Conservation (phyloP, 192 early-diverging fungal genomes). For the Geranomyces variabilis region DNA sequence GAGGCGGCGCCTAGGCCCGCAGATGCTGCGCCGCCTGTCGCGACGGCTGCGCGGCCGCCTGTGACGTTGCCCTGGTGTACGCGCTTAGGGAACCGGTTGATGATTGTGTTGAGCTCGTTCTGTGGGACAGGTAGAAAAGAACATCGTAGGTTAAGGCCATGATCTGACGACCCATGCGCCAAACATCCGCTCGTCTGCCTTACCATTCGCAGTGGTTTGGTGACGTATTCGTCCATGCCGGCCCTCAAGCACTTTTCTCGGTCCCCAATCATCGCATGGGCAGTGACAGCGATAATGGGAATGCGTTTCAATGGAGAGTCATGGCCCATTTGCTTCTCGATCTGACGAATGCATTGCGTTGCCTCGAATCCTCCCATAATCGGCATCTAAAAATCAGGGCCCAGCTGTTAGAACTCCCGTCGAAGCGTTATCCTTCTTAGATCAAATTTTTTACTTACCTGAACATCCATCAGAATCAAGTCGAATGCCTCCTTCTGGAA, state of each 20-base stretch:
- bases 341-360: constrained; percentile 74
- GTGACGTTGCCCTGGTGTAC: constrained; percentile 31
- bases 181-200: too few species aligned
- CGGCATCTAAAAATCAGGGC: too few species aligned
- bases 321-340: constrained; percentile 55
- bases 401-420: too few species aligned
- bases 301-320: constrained; percentile 60
- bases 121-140: too few species aligned
- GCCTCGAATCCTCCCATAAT: constrained; percentile 90
- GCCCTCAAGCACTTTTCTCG: constrained; percentile 82
- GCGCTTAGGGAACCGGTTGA: constrained; percentile 63
- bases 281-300: constrained; percentile 78
- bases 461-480: constrained; percentile 86
- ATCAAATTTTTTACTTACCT: constrained; percentile 21
- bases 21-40: constrained; percentile 32
- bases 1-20: constrained; percentile 20
- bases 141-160: too few species aligned
- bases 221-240: constrained; percentile 81
- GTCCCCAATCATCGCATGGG: constrained; percentile 92
- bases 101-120: constrained; percentile 68
- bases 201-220: constrained; percentile 65
- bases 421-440: too few species aligned
- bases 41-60: constrained; percentile 35
- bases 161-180: too few species aligned
- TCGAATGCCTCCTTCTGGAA: constrained; percentile 63